Base-by-base conservation (phyloP, 179 eudicot genomes). In the Patellifolia procumbens region DNA sequence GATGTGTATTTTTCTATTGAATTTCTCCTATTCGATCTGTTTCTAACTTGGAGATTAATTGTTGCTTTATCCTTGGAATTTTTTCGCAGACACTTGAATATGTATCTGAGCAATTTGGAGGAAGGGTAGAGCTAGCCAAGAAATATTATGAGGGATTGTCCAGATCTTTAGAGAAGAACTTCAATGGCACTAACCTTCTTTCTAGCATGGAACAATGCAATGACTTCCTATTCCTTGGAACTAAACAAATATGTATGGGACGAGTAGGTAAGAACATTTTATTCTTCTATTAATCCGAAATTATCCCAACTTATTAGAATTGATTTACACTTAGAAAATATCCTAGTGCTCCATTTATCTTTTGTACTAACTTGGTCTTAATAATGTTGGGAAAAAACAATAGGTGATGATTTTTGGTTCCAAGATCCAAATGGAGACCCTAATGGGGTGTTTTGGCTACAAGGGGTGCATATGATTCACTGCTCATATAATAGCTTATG, bases 151-250 rank as follows among this genome's bases (percentile, higher is more conserved):
- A 86, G 58, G 89, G 89, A 67, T 59, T 90, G 16, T 77, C 92
- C 7, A 80, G 81, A 42, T 88, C 94, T 15, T 58, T 88, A 42
- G 12, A 77, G 46, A 90, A 88, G 84, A 87, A 90, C 65, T 87
- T 90, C 85, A 82, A 81, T 61, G 94, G 94, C 19, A 80, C 78
- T 34, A 86, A 87, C 42, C 83, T 90, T 0, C 80, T 88, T 12
- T 78, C 94, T 15, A 90, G 92, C 61, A 90, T 90, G 94, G 81
- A 90, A 28, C 94, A 90, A 45, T 87, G 92, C 81, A 90, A 90
- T 80, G 94, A 90, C 84, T 90, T 88, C 81, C 48, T 88, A 82
- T 80, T 88, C 46, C 92, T 90, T 5, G 94, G 94, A 68, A 90
- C 94, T 61, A 74, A 84, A 49, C 87, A 87, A 68, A 78, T 90